Evolutionary conservation across 2,329 filamentous ascomycete species (phyloP).

Genomic region (Aspergillus flavus): DNA sequence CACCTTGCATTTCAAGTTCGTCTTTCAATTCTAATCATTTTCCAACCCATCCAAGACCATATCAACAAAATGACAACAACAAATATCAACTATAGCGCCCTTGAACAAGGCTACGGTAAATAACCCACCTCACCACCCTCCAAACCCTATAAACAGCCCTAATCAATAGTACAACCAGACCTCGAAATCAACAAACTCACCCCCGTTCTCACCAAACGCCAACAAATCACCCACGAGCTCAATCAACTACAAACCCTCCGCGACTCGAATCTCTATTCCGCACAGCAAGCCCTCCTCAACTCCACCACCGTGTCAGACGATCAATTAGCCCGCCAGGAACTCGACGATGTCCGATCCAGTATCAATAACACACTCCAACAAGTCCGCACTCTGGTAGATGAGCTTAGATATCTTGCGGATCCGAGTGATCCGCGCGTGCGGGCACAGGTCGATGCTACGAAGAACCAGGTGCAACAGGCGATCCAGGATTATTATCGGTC

Average conservation of each 20-base stretch:
- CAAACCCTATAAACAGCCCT: neutral
- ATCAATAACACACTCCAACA: neutral
- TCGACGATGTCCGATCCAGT: slow-evolving; percentile 4
- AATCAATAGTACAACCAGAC: neutral
- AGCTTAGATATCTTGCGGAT: slow-evolving; percentile 6
- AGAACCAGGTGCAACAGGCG: slow-evolving; percentile 1
- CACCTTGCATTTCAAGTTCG: too few species aligned
- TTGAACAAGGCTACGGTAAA: neutral
- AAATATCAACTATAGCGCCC: neutral
- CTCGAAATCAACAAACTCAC: neutral
- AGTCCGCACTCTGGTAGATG: neutral
- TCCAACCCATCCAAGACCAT: too few species aligned
- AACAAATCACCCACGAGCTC: slow-evolving; percentile 5
- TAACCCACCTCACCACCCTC: neutral
- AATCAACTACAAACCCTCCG: neutral
- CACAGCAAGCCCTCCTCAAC: slow-evolving; percentile 18
- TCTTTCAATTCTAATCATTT: too few species aligned
- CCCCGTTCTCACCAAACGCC: neutral
- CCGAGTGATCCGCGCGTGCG: slow-evolving; percentile 7
- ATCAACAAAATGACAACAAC: neutral
- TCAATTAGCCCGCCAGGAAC: neutral
- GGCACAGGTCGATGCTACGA: slow-evolving; percentile 9
- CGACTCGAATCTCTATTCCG: slow-evolving; percentile 6
- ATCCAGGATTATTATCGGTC: neutral
- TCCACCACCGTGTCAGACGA: slow-evolving; percentile 13